These are phyloP conservation scores for Boletus coccyginus DNA, from an alignment of 768 basidiomycete genomes.

Conservation along the genomic window DNA sequence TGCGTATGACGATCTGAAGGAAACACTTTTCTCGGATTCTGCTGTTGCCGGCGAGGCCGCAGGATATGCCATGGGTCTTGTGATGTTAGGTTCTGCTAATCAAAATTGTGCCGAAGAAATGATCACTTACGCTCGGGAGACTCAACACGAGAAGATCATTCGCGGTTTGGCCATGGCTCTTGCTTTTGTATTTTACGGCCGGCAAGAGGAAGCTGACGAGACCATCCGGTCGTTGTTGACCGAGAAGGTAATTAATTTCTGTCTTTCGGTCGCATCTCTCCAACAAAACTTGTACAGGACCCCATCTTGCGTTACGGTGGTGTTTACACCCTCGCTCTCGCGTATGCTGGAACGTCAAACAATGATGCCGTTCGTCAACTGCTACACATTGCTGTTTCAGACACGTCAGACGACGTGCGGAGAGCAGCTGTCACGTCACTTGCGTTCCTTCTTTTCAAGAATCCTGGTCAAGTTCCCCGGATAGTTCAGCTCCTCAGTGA, in stretches of 20 bases:
- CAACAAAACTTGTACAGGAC: conserved; percentile 53
- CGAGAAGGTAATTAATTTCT: conserved; percentile 66
- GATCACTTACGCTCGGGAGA: conserved; percentile 94
- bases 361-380: conserved; percentile 90
- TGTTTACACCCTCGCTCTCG: conserved; percentile 93
- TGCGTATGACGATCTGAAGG: conserved; percentile 90
- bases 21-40: conserved; percentile 86
- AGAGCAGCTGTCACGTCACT: conserved; percentile 94
- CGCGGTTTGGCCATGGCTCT: conserved; percentile 91
- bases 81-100: conserved; percentile 95
- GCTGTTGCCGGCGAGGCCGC: conserved; percentile 95
- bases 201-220: conserved; percentile 89
- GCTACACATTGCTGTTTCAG: conserved; percentile 95
- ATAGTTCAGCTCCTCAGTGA: conserved; percentile 96
- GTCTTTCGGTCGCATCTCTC: not conserved
- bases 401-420: conserved; percentile 96
- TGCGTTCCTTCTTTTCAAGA: conserved; percentile 96
- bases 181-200: conserved; percentile 89
- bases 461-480: conserved; percentile 91
- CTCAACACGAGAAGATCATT: conserved; percentile 99
- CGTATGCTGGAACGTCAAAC: conserved; percentile 94
- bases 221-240: conserved; percentile 73
- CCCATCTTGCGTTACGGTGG: conserved; percentile 97
- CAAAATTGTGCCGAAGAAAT: conserved; percentile 84
- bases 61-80: conserved; percentile 95